Evolutionary conservation across 1,139 yeast genomes (phyloP).

Genomic region (Nadsonia starkeyi-henricii): DNA sequence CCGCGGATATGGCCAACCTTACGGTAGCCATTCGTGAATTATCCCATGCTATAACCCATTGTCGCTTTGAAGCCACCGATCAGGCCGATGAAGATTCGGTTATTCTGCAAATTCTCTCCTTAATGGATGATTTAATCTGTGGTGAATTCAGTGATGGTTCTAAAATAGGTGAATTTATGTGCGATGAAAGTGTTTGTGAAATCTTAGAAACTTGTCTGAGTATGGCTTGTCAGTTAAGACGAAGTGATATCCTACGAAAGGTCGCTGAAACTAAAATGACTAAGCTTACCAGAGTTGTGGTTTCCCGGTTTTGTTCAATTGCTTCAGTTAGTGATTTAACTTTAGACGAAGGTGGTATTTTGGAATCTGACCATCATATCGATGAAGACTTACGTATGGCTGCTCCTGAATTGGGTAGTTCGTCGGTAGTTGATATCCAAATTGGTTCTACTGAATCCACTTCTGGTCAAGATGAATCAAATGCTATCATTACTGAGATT

Average conservation of each 20-base stretch:
- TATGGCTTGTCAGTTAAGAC: conserved; percentile 81
- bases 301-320: not conserved
- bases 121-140: conserved; percentile 52
- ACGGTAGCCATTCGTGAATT: conserved; percentile 39
- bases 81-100: conserved; percentile 90
- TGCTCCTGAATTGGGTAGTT: conserved; percentile 1
- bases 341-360: conserved; percentile 26
- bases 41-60: conserved; percentile 73
- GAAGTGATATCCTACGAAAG: conserved; percentile 78
- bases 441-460: not conserved
- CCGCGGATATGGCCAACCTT: conserved; percentile 34
- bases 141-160: conserved; percentile 31
- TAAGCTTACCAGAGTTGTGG: conserved; percentile 33
- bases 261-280: conserved; percentile 83
- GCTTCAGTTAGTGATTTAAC: not conserved
- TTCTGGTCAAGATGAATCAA: not conserved
- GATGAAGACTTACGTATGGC: conserved; percentile 21
- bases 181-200: conserved; percentile 78
- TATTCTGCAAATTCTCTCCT: conserved; percentile 61
- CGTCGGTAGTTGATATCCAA: conserved; percentile 1
- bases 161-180: conserved; percentile 36
- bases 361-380: conserved; percentile 47
- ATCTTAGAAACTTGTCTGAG: conserved; percentile 85
- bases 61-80: conserved; percentile 92
- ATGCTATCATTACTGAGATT: not conserved